Evolutionary conservation across 2,329 filamentous ascomycete species (phyloP).

Genomic region (Pseudogymnoascus sp.): DNA sequence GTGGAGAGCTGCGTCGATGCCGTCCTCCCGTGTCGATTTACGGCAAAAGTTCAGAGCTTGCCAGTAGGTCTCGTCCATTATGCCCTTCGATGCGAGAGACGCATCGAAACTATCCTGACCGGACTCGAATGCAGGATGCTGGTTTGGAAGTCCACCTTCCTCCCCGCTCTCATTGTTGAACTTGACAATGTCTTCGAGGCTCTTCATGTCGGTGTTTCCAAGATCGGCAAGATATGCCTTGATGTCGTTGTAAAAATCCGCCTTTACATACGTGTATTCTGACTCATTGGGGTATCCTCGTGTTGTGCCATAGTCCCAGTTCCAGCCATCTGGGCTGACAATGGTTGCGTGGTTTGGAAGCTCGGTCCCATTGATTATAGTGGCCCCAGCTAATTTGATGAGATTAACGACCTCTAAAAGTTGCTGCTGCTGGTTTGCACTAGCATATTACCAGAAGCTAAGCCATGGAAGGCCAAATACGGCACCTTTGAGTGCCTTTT

Average conservation of each 20-base stretch:
- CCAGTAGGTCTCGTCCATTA: conserved; percentile 58
- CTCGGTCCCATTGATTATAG: conserved; percentile 63
- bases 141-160: conserved; percentile 10
- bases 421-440: conserved; percentile 45
- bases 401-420: conserved; percentile 46
- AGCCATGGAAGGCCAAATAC: conserved; percentile 66
- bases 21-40: conserved; percentile 51
- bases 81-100: conserved; percentile 52
- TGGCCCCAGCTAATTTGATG: conserved; percentile 56
- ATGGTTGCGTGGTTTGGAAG: conserved; percentile 55
- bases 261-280: neutral
- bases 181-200: conserved; percentile 4
- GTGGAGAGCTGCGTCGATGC: conserved; percentile 61
- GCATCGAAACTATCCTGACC: conserved; percentile 67
- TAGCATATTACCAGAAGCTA: conserved; percentile 60
- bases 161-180: conserved; percentile 1
- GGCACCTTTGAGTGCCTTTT: conserved; percentile 49
- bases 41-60: conserved; percentile 58
- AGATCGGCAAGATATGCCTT: neutral
- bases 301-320: conserved; percentile 61
- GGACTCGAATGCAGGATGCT: conserved; percentile 37
- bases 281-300: conserved; percentile 63
- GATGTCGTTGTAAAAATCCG: conserved; percentile 6
- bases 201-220: neutral
- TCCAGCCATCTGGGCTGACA: conserved; percentile 61